Evolutionary conservation across 164 flowering plant genomes (phyloP).

Genomic region (Stephania yunnanensis): DNA sequence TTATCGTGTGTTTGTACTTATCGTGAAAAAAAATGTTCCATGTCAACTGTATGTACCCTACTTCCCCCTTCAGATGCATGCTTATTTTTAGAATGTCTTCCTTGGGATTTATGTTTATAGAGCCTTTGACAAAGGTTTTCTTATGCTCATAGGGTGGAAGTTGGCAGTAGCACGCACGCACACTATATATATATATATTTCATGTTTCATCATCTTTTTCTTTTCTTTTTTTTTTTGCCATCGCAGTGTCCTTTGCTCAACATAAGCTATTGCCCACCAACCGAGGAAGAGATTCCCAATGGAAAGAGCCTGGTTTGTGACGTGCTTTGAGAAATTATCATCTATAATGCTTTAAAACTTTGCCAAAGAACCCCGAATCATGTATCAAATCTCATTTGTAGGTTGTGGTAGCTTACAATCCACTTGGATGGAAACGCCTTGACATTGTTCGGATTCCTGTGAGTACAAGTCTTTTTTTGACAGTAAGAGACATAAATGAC

Average conservation of each 20-base stretch:
- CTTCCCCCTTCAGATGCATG: too few species aligned
- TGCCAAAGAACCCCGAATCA: neutral
- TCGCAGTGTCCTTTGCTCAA: slow-evolving; percentile 73
- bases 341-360: neutral
- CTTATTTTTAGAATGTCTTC: too few species aligned
- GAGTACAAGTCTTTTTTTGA: slow-evolving; percentile 23
- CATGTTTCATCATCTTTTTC: neutral
- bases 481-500: neutral
- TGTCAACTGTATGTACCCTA: too few species aligned
- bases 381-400: slow-evolving; percentile 20
- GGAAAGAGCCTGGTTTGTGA: slow-evolving; percentile 60
- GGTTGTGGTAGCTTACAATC: slow-evolving; percentile 85
- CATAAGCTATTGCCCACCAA: slow-evolving; percentile 80
- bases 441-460: slow-evolving; percentile 74
- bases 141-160: too few species aligned
- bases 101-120: too few species aligned
- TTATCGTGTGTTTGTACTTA: too few species aligned
- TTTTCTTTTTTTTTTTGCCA: neutral
- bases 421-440: slow-evolving; percentile 79
- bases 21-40: too few species aligned
- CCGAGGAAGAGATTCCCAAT: slow-evolving; percentile 55
- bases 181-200: neutral
- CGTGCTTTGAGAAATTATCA: neutral
- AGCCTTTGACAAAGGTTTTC: too few species aligned
- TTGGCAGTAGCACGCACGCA: too few species aligned